Percentiles rank a stretch among this genome's conserved stretches.
Conservation (phyloP, 306 rosid species). For the Cicer judaicum region DNA sequence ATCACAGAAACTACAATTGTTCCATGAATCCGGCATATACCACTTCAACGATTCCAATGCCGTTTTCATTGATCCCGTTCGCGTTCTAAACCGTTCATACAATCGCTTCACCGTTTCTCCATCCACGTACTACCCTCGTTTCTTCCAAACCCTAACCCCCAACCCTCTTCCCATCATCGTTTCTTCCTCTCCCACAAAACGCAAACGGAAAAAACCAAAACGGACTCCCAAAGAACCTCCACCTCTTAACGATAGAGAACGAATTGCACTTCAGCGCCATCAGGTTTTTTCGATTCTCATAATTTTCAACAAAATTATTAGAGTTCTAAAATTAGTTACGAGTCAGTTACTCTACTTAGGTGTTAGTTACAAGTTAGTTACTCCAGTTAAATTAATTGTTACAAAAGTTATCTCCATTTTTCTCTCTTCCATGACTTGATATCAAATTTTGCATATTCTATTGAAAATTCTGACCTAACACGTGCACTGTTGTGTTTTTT, state of each 20-base stretch:
- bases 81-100: constrained; percentile 73
- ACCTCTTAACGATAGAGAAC: constrained; percentile 73
- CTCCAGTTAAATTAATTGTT: too few species aligned
- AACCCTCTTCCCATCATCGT: constrained; percentile 34
- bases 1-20: constrained; percentile 45
- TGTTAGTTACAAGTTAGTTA: too few species aligned
- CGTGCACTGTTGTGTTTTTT: background rate
- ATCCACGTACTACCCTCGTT: constrained; percentile 68
- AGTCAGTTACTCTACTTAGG: too few species aligned
- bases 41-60: constrained; percentile 52
- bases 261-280: constrained; percentile 74
- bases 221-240: constrained; percentile 53
- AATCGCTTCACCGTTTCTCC: constrained; percentile 70
- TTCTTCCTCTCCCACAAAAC: constrained; percentile 50
- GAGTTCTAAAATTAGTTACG: too few species aligned
- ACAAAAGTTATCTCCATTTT: too few species aligned
- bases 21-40: constrained; percentile 65
- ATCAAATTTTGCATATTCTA: too few species aligned
- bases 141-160: constrained; percentile 52
- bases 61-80: constrained; percentile 80
- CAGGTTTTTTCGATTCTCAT: constrained; percentile 48
- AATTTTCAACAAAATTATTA: background rate
- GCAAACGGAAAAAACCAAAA: constrained; percentile 74
- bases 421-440: too few species aligned
- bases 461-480: background rate